phyloP scores from a whole-genome alignment of 2,329 filamentous ascomycete species.

The Phyllosticta citrichinensis region DNA sequence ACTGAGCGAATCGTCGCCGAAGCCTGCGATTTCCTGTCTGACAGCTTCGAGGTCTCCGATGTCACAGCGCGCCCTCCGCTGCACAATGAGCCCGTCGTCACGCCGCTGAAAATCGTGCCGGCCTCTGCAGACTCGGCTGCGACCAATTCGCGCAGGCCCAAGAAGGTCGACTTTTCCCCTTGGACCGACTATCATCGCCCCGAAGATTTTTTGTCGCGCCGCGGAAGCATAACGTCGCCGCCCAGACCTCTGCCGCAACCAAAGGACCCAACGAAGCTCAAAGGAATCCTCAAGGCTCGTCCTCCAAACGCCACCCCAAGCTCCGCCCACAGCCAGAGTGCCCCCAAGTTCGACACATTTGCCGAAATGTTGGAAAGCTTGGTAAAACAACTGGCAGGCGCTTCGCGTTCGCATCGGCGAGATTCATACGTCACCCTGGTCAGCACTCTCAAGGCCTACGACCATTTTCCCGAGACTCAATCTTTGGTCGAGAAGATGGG shows the following conservation, averaged over 20 bases:
- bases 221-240: conserved; percentile 22
- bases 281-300: conserved; percentile 73
- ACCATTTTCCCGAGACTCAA: conserved; percentile 53
- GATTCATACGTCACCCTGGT: conserved; percentile 82
- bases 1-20: conserved; percentile 26
- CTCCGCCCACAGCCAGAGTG: conserved; percentile 15
- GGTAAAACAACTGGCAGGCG: conserved; percentile 67
- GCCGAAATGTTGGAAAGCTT: conserved; percentile 77
- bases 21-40: conserved; percentile 34
- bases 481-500: conserved; percentile 58
- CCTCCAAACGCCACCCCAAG: conserved; percentile 20
- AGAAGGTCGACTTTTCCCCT: conserved; percentile 55
- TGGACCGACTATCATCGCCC: conserved; percentile 44
- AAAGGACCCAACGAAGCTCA: conserved; percentile 47
- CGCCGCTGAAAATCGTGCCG: conserved; percentile 33
- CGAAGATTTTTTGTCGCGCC: conserved; percentile 17
- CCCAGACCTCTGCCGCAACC: conserved; percentile 39
- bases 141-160: conserved; percentile 33
- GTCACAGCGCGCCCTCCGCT: conserved; percentile 12
- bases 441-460: conserved; percentile 67
- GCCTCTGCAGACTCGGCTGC: conserved; percentile 29
- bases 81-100: conserved; percentile 17
- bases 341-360: conserved; percentile 48
- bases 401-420: conserved; percentile 60
- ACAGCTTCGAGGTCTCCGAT: conserved; percentile 30